Percentiles rank a stretch among this genome's conserved stretches.
phyloP scores from a whole-genome alignment of 352 stramenopile genomes.

The Hyaloperonospora brassicae region DNA sequence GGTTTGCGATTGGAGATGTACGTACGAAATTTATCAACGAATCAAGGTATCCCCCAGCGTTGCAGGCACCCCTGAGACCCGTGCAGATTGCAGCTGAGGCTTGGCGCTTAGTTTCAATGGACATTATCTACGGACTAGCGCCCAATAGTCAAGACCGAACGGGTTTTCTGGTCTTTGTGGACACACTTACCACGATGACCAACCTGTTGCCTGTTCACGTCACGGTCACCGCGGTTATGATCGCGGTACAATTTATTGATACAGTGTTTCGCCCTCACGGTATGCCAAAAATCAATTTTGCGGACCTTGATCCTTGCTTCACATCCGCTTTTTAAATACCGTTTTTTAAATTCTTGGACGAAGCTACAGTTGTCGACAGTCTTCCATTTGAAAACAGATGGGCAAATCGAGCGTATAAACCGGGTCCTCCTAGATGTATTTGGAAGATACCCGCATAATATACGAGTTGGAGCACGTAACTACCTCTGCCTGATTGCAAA shows the following conservation, averaged over 20 bases:
- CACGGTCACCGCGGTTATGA: background rate
- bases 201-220: background rate
- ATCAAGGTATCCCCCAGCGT: no score
- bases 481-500: background rate
- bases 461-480: background rate
- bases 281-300: background rate
- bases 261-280: background rate
- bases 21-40: no score
- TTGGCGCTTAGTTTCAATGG: slow-evolving; percentile 1
- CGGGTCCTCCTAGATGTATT: background rate
- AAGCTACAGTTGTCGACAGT: slow-evolving; percentile 3
- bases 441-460: background rate
- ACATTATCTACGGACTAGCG: slow-evolving; percentile 2
- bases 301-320: background rate
- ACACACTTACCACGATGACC: background rate
- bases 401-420: background rate
- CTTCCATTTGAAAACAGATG: slow-evolving; percentile 2
- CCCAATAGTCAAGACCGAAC: background rate
- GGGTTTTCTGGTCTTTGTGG: background rate
- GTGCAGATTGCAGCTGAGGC: no score
- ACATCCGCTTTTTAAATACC: background rate
- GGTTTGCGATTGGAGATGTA: no score
- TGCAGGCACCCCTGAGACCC: no score
- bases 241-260: background rate
- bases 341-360: background rate